Base-by-base conservation (phyloP, 805 yeast genomes). In the Ogataea saltuana region DNA sequence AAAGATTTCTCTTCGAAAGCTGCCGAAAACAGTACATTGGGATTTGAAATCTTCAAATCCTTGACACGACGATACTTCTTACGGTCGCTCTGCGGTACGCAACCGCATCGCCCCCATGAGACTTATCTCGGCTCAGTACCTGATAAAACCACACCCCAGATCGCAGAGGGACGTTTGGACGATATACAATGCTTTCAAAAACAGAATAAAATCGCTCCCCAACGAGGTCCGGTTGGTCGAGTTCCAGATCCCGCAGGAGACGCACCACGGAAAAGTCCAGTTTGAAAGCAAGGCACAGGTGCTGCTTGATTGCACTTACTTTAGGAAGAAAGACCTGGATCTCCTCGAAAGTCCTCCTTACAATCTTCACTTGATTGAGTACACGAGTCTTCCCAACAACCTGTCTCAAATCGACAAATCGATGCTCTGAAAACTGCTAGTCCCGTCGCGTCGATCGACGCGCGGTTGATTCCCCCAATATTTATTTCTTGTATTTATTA, bases 181-280 rank as follows among this genome's bases (percentile, higher is more conserved):
- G 15, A 35, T 59, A 4, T 55, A 48, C 23, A 33, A 42, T 25
- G 42, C 20, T 21, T 30, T 46, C 31, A 36, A 20, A 8, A 13
- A 27, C n/a, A 18, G 18, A 4, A 7, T 28, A 4, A 4, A 16
- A 6, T 28, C 18, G 3, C 37, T 46, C 17, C 45, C 46, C 3
- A 10, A 22, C 9, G 23, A 28, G 19, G 19, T 33, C 11, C 20
- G 35, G 8, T 19, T 54, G 13, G 30, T 49, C 13, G 56, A 54
- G 36, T 54, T 58, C 32, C 41, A 40, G 22, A 32, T 56, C 6
- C 56, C 59, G 2, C 39, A 44, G 11, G 43, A 38, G 4, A 30
- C 38, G 12, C 45, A 49, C 20, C 46, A 42, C 17, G 59, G 59
- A 3, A 33, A 19, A 2, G 11, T 13, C 9, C 18, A 13, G 6